A percentile compares a stretch with the other conserved stretches of the same genome.
Evolutionary conservation across 2,329 filamentous ascomycete species (phyloP).

Genomic region (Falciphora oryzae): DNA sequence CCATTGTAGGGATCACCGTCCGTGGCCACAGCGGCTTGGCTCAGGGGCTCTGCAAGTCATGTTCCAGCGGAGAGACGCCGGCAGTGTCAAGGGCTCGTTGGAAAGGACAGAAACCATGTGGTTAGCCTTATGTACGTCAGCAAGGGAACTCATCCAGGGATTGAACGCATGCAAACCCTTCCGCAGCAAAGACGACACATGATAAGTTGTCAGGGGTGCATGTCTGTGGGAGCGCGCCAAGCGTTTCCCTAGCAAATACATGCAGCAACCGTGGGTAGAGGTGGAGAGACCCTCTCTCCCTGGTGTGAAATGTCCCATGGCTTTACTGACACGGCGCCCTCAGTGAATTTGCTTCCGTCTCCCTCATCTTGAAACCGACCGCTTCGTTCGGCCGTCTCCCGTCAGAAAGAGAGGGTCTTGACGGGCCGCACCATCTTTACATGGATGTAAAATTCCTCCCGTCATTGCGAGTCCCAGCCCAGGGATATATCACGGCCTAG

Average conservation of each 20-base stretch:
- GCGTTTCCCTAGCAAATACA: not conserved
- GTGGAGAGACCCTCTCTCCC: not conserved
- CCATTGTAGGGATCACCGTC: not conserved
- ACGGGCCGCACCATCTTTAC: not conserved
- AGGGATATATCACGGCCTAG: too few species aligned
- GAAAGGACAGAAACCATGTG: not conserved
- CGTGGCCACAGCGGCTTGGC: not conserved
- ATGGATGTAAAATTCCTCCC: not conserved
- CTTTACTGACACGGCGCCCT: not conserved
- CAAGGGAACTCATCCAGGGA: not conserved
- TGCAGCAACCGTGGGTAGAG: not conserved
- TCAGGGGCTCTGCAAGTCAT: constrained; percentile 1
- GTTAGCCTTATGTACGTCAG: not conserved
- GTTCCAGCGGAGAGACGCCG: not conserved
- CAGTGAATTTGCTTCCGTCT: not conserved
- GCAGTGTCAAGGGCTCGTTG: not conserved
- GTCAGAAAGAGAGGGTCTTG: not conserved
- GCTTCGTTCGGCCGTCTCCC: not conserved
- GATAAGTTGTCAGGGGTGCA: not conserved
- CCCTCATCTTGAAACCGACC: not conserved
- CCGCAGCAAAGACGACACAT: not conserved
- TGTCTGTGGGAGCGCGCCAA: not conserved
- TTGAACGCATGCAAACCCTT: not conserved
- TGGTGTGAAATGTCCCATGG: not conserved
- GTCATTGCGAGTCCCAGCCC: not conserved